Evolutionary conservation across 345 rosid genomes (phyloP).

Genomic region (Melastoma malabathricum): DNA sequence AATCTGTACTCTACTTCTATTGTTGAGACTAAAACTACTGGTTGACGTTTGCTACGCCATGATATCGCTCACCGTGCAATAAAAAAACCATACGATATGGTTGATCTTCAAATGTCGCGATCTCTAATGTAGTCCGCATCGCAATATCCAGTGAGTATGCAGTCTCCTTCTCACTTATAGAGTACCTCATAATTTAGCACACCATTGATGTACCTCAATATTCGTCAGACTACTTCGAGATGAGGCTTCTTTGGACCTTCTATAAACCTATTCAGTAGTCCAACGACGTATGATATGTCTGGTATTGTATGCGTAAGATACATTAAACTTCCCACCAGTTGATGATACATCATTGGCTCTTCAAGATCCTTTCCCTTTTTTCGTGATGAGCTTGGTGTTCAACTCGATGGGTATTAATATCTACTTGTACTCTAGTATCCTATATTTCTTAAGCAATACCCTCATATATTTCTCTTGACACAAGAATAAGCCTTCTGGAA

Average conservation of each 20-base stretch:
- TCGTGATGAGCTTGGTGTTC: neutral
- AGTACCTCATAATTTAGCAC: neutral
- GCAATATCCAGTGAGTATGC: neutral
- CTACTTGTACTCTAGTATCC: neutral
- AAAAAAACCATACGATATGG: neutral
- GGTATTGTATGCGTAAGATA: neutral
- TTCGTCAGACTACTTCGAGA: neutral
- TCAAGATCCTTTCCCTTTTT: neutral
- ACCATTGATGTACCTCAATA: neutral
- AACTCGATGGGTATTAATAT: neutral
- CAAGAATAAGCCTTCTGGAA: neutral
- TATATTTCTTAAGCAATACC: neutral
- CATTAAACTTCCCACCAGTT: slow-evolving; percentile 1
- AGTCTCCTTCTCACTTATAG: neutral
- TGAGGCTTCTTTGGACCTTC: neutral
- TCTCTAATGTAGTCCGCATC: neutral
- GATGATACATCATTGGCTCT: neutral
- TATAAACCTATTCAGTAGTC: neutral
- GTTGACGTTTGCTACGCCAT: slow-evolving; percentile 3
- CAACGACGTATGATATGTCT: neutral
- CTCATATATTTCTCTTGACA: neutral
- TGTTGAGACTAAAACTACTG: neutral
- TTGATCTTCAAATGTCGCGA: neutral
- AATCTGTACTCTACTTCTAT: slow-evolving; percentile 4
- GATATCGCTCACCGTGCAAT: neutral